Evolutionary conservation across 352 stramenopile species (phyloP), one percentile per base, ranked within the genome.

Genomic region (Phytophthora sp.): DNA sequence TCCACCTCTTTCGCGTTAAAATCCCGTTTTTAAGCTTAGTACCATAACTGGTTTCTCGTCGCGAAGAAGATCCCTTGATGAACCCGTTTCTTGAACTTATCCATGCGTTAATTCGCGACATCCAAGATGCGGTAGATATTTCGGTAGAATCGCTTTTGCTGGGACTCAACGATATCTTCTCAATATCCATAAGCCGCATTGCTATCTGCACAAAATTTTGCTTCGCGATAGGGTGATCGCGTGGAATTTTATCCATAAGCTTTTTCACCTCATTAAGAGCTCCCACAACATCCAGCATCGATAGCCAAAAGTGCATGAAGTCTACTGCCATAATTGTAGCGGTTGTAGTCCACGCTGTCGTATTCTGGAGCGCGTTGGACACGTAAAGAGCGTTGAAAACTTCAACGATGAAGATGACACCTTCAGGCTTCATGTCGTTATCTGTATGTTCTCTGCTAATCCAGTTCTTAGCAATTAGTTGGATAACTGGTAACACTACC

Each of bases 361-460:
- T 35, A 15, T 57, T 74, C 30, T 79, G 65, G 50, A 87, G 74
- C 23, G 67, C 77, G 16, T 69, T 71, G 0, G 74, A 62, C 3
- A 86, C 63, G 20, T 71, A 88, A 1, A 88, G 46, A 31, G 77
- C 56, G 53, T 86, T 74, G 47, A 84, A 88, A 41, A 88, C 57
- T 29, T 88, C 72, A 7, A 80, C 71, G 20, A 83, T 82, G 55
- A 88, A 83, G 15, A 83, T 78, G 1, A 86, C 69, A 0, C 64
- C 62, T 56, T 88, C 67, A 1, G 79, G 69, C 27, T 81, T 77
- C 8, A 64, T 24, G 31, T 83, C 73, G 7, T 71, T 53, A 21
- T 63, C 16, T 4, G 33, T 55, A 20, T 69, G 51, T 52, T 58
- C n/a, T 1, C 35, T 29, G 11, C 68, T 72, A 11, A 75, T 77